A percentile compares a stretch with the other conserved stretches of the same genome.
phyloP scores from a whole-genome alignment of 2,329 filamentous ascomycete genomes.

The Leptographium lundbergii region DNA sequence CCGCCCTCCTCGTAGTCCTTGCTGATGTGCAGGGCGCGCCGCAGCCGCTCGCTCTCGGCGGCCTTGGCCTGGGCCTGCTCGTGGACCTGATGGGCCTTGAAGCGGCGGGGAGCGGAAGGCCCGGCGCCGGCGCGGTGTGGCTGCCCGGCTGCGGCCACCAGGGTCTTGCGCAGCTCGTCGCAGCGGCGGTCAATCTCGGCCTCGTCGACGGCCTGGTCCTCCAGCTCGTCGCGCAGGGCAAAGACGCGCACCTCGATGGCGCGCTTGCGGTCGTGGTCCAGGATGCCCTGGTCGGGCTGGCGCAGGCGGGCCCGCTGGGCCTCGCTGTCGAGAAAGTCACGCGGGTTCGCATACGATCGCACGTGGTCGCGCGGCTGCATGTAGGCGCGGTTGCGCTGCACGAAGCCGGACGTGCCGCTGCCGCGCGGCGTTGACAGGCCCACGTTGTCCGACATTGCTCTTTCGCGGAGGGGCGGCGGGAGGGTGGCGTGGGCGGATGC shows the following conservation, averaged over 20 bases:
- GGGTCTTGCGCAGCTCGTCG: slow-evolving; percentile 49
- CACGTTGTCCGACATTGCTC: slow-evolving; percentile 84
- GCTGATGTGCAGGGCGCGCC: slow-evolving; percentile 76
- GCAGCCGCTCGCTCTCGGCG: slow-evolving; percentile 79
- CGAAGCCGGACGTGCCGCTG: slow-evolving; percentile 92
- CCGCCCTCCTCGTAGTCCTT: slow-evolving; percentile 75
- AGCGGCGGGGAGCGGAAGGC: slow-evolving; percentile 27
- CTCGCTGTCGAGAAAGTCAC: slow-evolving; percentile 68
- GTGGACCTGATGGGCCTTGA: slow-evolving; percentile 92
- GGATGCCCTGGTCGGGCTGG: slow-evolving; percentile 80
- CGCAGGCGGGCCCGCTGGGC: slow-evolving; percentile 56
- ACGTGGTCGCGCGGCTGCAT: slow-evolving; percentile 72
- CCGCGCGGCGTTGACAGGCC: slow-evolving; percentile 89
- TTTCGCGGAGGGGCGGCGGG: neutral
- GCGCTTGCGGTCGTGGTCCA: slow-evolving; percentile 86
- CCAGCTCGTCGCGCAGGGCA: slow-evolving; percentile 78
- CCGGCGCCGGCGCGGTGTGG: slow-evolving; percentile 12
- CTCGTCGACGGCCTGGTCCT: slow-evolving; percentile 73
- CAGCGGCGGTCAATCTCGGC: slow-evolving; percentile 81
- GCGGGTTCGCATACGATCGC: slow-evolving; percentile 53
- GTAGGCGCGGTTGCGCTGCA: slow-evolving; percentile 88
- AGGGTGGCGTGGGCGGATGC: neutral
- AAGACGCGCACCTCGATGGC: slow-evolving; percentile 90
- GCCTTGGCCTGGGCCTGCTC: slow-evolving; percentile 95
- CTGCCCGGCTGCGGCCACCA: slow-evolving; percentile 31